Conservation (phyloP, 345 rosid species). For the Jatropha curcas region DNA sequence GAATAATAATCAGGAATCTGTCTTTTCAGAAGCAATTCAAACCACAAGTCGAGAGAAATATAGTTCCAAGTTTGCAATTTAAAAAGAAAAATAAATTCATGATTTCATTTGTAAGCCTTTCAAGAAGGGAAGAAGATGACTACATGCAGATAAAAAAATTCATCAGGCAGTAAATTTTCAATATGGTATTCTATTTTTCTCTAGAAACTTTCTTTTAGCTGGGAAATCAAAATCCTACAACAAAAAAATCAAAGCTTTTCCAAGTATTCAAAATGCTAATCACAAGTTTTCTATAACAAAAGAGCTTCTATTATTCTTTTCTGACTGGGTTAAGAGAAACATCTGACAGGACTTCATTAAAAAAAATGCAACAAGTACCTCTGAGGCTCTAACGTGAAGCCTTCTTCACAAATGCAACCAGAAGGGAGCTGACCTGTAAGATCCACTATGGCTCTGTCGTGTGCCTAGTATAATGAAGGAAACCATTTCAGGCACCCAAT, state of each 20-base stretch:
- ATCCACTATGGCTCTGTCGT: neutral
- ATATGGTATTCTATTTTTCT: too few relatives aligned
- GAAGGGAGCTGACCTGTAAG: neutral
- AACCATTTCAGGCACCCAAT: neutral
- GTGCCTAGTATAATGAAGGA: conserved; percentile 7
- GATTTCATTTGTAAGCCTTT: too few relatives aligned
- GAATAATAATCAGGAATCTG: too few relatives aligned
- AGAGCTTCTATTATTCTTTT: neutral
- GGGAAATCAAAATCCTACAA: neutral
- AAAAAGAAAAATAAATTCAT: too few relatives aligned
- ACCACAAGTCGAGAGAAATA: too few relatives aligned
- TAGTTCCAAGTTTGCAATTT: too few relatives aligned
- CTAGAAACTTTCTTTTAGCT: too few relatives aligned
- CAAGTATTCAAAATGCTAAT: conserved; percentile 1
- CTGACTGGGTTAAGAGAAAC: too few relatives aligned
- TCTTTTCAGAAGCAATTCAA: too few relatives aligned
- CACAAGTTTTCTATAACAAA: neutral
- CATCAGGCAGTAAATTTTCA: too few relatives aligned
- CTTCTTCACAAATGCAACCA: neutral
- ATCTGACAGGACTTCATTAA: neutral
- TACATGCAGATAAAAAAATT: too few relatives aligned
- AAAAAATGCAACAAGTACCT: conserved; percentile 8
- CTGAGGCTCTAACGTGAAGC: neutral
- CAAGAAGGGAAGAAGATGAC: too few relatives aligned
- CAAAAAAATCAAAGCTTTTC: neutral